phyloP scores from a whole-genome alignment of 169 alveolate genomes.

The Eimeria praecox region DNA sequence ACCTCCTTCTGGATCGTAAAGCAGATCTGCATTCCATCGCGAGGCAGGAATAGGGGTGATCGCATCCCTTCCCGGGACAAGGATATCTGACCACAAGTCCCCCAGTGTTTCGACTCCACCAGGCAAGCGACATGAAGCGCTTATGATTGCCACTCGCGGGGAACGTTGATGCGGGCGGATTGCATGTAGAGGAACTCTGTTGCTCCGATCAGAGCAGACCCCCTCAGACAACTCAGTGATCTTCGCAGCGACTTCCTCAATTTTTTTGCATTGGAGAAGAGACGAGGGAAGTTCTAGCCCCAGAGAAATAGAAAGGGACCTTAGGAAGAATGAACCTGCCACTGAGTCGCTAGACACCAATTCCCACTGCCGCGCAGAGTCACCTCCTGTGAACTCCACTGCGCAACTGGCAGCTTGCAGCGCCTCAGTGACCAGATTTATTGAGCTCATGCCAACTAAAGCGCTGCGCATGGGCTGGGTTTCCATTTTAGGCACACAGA shows the following conservation, averaged over 20 bases:
- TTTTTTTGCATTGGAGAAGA: conserved; percentile 8
- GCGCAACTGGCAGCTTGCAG: conserved; percentile 54
- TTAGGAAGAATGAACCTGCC: conserved; percentile 58
- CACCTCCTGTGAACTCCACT: conserved; percentile 39
- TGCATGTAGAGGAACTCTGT: background rate
- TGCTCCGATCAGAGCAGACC: background rate
- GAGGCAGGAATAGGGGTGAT: conserved; percentile 84
- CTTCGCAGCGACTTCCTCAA: conserved; percentile 41
- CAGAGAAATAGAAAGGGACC: conserved; percentile 60
- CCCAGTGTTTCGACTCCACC: conserved; percentile 82
- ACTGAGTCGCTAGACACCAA: conserved; percentile 33
- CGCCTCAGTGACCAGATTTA: conserved; percentile 39
- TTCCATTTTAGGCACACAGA: background rate
- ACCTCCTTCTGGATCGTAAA: conserved; percentile 83
- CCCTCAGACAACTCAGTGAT: conserved; percentile 24
- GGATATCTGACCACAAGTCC: conserved; percentile 83
- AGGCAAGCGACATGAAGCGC: conserved; percentile 86
- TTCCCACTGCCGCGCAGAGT: conserved; percentile 49
- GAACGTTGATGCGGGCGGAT: background rate
- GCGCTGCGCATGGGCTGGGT: background rate
- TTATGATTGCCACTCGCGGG: conserved; percentile 78
- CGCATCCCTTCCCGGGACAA: conserved; percentile 83
- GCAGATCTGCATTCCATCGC: conserved; percentile 86
- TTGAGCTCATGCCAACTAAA: background rate
- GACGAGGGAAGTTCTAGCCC: conserved; percentile 51